phyloP scores from a whole-genome alignment of 2,329 filamentous ascomycete species.

The Escovopsis weberi region DNA sequence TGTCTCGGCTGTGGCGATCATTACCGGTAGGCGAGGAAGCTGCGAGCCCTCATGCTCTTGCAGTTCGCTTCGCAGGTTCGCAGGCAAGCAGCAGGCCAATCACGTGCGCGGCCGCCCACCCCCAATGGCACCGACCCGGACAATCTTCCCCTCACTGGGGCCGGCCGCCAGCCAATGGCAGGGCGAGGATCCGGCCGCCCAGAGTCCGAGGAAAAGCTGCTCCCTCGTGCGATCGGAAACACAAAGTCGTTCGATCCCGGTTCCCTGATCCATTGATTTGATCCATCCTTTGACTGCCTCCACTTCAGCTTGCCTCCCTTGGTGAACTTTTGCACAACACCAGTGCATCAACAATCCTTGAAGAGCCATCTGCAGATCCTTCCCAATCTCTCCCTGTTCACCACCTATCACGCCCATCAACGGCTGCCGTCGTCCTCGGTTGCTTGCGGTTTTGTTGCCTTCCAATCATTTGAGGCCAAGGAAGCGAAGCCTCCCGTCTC shows the following conservation, averaged over 20 bases:
- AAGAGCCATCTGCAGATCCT: too few species aligned
- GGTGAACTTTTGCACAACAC: too few species aligned
- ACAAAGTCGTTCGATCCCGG: too few species aligned
- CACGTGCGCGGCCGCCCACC: slow-evolving; percentile 3
- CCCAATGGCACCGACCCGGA: slow-evolving; percentile 3
- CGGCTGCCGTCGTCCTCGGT: slow-evolving; percentile 3
- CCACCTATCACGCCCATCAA: slow-evolving; percentile 1
- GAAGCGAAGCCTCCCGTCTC: not conserved
- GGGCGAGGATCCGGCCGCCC: slow-evolving; percentile 3
- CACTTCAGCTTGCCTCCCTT: too few species aligned
- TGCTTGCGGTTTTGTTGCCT: not conserved
- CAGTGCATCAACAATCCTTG: too few species aligned
- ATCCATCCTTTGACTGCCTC: too few species aligned
- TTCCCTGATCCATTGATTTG: too few species aligned
- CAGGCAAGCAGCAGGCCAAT: not conserved
- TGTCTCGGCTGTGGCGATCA: too few species aligned
- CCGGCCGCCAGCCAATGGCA: slow-evolving; percentile 15
- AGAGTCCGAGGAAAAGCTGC: slow-evolving; percentile 8
- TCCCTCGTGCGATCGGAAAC: slow-evolving; percentile 8
- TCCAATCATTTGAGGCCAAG: not conserved
- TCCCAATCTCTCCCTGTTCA: not conserved
- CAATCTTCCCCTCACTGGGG: slow-evolving; percentile 14
- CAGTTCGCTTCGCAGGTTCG: too few species aligned
- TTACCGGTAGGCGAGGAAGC: too few species aligned
- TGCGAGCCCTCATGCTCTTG: too few species aligned